Conservation (phyloP, 2,329 filamentous ascomycete species). For the Cladophialophora chaetospira region DNA sequence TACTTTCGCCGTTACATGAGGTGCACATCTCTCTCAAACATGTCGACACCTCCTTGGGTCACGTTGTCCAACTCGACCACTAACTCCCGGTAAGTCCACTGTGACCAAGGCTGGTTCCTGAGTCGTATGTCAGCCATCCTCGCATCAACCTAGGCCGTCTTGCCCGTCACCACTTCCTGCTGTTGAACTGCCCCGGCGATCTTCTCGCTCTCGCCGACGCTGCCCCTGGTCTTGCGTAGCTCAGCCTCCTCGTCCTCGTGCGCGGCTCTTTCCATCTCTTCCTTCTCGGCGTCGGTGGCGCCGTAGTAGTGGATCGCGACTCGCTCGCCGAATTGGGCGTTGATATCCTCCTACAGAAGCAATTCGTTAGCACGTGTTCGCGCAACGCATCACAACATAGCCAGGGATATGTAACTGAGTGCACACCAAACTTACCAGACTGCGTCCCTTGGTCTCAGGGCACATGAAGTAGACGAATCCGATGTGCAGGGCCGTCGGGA, state of each 20-base stretch:
- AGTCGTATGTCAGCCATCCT: too few relatives aligned
- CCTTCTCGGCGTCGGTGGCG: conserved; percentile 36
- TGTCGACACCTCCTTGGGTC: too few relatives aligned
- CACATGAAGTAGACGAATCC: conserved; percentile 40
- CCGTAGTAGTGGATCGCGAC: conserved; percentile 36
- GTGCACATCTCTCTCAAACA: too few relatives aligned
- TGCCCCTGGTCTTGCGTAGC: background rate
- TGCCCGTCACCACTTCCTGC: conserved; percentile 1
- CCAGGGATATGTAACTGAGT: background rate
- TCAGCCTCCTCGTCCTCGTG: conserved; percentile 20
- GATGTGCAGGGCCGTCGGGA: conserved; percentile 39
- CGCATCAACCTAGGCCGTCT: too few relatives aligned
- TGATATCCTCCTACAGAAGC: conserved; percentile 39
- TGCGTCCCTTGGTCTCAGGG: conserved; percentile 42
- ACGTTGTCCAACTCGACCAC: too few relatives aligned
- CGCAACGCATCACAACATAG: too few relatives aligned
- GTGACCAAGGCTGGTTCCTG: too few relatives aligned
- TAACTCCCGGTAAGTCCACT: too few relatives aligned
- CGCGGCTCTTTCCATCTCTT: conserved; percentile 30
- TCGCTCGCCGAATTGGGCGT: conserved; percentile 40
- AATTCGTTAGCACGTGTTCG: background rate
- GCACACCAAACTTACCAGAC: conserved; percentile 26
- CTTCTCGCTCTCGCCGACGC: conserved; percentile 12
- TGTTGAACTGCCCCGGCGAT: conserved; percentile 1
- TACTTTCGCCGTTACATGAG: too few relatives aligned